Percentiles rank a stretch among this genome's conserved stretches.
Evolutionary conservation across 169 alveolate genomes (phyloP).

Genomic region (Eimeria praecox): DNA sequence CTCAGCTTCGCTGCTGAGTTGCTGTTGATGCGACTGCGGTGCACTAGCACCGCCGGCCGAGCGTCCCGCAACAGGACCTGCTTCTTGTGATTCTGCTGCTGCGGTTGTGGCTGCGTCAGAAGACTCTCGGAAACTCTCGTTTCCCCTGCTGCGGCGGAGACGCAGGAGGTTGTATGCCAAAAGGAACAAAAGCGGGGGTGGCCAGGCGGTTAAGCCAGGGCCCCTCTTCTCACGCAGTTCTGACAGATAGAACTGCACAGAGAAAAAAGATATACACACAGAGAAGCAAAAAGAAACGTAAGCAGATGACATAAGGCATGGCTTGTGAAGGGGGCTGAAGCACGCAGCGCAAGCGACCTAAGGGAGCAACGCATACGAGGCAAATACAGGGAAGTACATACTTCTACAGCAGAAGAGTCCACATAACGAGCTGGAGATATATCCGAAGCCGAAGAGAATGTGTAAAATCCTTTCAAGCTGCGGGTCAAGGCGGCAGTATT

Average conservation of each 20-base stretch:
- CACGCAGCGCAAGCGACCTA: not conserved
- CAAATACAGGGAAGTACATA: not conserved
- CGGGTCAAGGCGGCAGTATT: not conserved
- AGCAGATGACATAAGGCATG: not conserved
- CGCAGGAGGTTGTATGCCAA: conserved; percentile 56
- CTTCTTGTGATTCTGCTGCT: not conserved
- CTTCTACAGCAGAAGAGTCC: conserved; percentile 51
- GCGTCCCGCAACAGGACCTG: not conserved
- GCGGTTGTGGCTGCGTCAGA: not conserved
- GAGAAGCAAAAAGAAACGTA: conserved; percentile 14
- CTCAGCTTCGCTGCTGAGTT: conserved; percentile 64
- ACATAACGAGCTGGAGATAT: conserved; percentile 18
- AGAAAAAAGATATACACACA: not conserved
- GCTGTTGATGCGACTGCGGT: conserved; percentile 22
- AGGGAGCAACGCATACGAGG: not conserved
- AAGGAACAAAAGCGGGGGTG: conserved; percentile 40
- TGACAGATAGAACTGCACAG: conserved; percentile 46
- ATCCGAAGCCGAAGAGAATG: conserved; percentile 7
- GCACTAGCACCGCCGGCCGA: not conserved
- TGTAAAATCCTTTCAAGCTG: conserved; percentile 10
- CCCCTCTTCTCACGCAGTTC: conserved; percentile 24
- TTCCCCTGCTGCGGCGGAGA: conserved; percentile 43
- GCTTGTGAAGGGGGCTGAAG: not conserved
- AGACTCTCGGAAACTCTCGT: not conserved
- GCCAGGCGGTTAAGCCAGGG: not conserved